Evolutionary conservation across 495 filamentous ascomycete species (phyloP).

Genomic region (Parathielavia appendiculata): DNA sequence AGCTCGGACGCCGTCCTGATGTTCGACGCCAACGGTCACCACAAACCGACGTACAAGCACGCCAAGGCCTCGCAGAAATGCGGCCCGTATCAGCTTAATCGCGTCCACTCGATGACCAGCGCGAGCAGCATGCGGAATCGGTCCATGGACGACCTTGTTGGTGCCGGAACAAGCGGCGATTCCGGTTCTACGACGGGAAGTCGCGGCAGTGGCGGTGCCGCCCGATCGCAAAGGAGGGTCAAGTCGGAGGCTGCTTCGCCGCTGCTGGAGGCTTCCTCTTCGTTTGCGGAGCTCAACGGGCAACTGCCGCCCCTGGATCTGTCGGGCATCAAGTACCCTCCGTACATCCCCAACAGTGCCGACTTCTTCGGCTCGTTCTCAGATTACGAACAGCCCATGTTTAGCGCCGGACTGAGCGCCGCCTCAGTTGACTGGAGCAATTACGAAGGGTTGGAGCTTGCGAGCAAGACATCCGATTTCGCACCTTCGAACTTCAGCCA

Average conservation of each 20-base stretch:
- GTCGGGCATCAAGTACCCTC: constrained; percentile 47
- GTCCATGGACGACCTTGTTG: constrained; percentile 63
- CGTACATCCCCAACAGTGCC: constrained; percentile 51
- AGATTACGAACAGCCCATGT: constrained; percentile 60
- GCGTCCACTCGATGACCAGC: constrained; percentile 65
- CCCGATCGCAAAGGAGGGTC: constrained; percentile 49
- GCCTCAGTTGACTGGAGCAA: constrained; percentile 70
- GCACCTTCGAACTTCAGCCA: constrained; percentile 64
- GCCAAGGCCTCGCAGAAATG: constrained; percentile 79
- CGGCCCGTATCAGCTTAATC: constrained; percentile 77
- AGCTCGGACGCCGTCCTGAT: constrained; percentile 79
- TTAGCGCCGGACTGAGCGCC: constrained; percentile 59
- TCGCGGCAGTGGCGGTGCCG: constrained; percentile 18
- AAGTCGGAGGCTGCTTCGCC: constrained; percentile 72
- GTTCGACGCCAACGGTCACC: constrained; percentile 87
- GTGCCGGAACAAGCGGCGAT: constrained; percentile 24
- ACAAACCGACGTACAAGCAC: constrained; percentile 87
- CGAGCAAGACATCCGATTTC: constrained; percentile 45
- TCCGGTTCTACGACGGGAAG: constrained; percentile 36
- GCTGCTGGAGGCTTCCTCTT: constrained; percentile 50
- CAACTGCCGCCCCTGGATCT: constrained; percentile 63
- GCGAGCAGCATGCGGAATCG: constrained; percentile 52
- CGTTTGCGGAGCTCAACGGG: constrained; percentile 56
- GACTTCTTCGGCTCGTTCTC: constrained; percentile 49
- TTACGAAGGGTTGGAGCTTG: constrained; percentile 57